Evolutionary conservation across 371 early-diverging fungal genomes (phyloP).

Genomic region (Batkoa obscura): DNA sequence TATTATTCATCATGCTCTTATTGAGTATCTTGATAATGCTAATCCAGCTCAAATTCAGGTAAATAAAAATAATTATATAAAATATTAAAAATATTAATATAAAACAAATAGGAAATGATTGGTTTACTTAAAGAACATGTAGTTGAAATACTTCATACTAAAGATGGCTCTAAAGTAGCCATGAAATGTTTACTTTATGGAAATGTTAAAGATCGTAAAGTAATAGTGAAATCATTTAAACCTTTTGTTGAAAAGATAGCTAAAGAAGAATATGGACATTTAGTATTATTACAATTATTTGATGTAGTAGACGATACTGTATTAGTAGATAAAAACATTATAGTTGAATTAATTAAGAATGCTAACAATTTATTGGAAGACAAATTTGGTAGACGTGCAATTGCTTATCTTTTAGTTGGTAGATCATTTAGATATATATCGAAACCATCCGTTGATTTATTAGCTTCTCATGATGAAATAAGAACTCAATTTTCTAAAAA

Average conservation of each 20-base stretch:
- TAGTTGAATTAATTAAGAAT: conserved; percentile 26
- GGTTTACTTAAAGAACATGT: conserved; percentile 64
- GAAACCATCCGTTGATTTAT: conserved; percentile 33
- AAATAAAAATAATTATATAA: conserved; percentile 2
- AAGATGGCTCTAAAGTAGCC: conserved; percentile 70
- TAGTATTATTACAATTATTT: conserved; percentile 61
- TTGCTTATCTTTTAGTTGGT: conserved; percentile 49
- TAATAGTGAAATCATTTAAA: conserved; percentile 70
- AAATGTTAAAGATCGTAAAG: conserved; percentile 72
- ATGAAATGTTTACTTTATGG: conserved; percentile 61
- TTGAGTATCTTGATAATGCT: conserved; percentile 56
- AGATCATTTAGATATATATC: conserved; percentile 47
- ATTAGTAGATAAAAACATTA: conserved; percentile 40
- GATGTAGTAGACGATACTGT: conserved; percentile 91
- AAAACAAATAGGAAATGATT: conserved; percentile 28
- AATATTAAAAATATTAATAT: not conserved
- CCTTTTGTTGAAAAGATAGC: conserved; percentile 62
- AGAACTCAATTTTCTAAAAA: conserved; percentile 47
- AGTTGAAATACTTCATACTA: conserved; percentile 74
- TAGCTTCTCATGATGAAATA: conserved; percentile 38
- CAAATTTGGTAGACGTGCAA: conserved; percentile 52
- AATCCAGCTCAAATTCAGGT: conserved; percentile 36
- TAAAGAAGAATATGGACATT: conserved; percentile 75
- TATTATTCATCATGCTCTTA: conserved; percentile 70
- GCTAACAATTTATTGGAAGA: conserved; percentile 35